These are phyloP conservation scores for Somion occarium DNA, from an alignment of 1,284 basidiomycete genomes.

Conservation along the genomic window DNA sequence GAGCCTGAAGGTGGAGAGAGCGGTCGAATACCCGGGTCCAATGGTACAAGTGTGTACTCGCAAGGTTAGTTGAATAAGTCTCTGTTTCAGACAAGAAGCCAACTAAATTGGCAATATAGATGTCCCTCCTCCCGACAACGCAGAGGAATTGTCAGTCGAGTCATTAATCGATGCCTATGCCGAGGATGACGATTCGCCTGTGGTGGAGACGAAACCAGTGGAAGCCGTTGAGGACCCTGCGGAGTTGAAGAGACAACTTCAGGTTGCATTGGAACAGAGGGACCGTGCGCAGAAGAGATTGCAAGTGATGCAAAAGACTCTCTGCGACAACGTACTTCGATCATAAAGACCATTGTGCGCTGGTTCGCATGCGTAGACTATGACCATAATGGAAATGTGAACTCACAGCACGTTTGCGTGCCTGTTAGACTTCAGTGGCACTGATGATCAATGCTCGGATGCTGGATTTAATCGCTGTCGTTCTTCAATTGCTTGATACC, in stretches of 20 bases:
- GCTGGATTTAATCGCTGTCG: background rate
- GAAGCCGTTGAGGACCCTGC: background rate
- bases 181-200: background rate
- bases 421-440: background rate
- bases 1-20: background rate
- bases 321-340: too few species aligned
- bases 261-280: slow-evolving; percentile 1
- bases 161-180: background rate
- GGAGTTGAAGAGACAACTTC: slow-evolving; percentile 1
- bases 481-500: background rate
- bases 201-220: background rate
- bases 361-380: background rate
- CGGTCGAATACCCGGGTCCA: background rate
- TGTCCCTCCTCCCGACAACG: too few species aligned
- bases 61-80: slow-evolving; percentile 2
- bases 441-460: background rate
- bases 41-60: slow-evolving; percentile 4
- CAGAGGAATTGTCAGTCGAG: too few species aligned
- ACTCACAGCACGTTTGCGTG: too few species aligned
- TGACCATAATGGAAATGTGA: background rate
- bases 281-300: slow-evolving; percentile 1
- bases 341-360: background rate
- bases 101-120: too few species aligned
- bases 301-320: background rate
- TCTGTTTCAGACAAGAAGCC: too few species aligned